A percentile compares a stretch with the other conserved stretches of the same genome.
These are phyloP conservation scores for Conidiobolus incongruus DNA, from an alignment of 371 early-diverging fungal species.

Conservation along the genomic window DNA sequence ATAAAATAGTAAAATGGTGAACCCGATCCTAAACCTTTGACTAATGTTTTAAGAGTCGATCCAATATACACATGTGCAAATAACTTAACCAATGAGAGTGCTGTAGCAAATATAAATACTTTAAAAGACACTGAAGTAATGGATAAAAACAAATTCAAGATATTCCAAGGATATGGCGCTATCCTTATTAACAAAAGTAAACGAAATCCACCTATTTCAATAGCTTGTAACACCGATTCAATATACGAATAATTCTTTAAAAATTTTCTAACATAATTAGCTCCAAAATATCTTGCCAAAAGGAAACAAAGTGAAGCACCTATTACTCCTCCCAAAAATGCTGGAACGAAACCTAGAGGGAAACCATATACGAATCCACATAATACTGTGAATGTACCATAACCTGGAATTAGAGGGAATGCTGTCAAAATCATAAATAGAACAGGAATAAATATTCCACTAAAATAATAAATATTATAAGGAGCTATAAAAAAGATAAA, in stretches of 20 bases:
- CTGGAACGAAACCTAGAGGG: slow-evolving; percentile 13
- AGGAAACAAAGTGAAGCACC: slow-evolving; percentile 14
- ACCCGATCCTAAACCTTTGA: background rate
- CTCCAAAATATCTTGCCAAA: slow-evolving; percentile 7
- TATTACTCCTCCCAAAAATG: slow-evolving; percentile 9
- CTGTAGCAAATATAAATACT: slow-evolving; percentile 30
- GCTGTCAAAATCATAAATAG: slow-evolving; percentile 5
- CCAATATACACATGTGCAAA: slow-evolving; percentile 50
- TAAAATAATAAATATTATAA: background rate
- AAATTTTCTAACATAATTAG: slow-evolving; percentile 8
- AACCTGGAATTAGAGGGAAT: slow-evolving; percentile 8
- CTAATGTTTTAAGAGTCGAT: slow-evolving; percentile 10
- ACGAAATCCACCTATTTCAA: slow-evolving; percentile 21
- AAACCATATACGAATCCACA: slow-evolving; percentile 13
- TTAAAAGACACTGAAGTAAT: slow-evolving; percentile 26
- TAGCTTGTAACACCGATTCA: slow-evolving; percentile 10
- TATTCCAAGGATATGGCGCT: slow-evolving; percentile 53
- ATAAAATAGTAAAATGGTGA: slow-evolving; percentile 1
- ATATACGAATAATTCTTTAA: slow-evolving; percentile 9
- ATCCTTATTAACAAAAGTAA: slow-evolving; percentile 37
- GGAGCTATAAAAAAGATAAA: background rate
- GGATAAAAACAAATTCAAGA: slow-evolving; percentile 42
- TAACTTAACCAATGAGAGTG: slow-evolving; percentile 32
- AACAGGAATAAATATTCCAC: slow-evolving; percentile 4
- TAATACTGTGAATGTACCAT: slow-evolving; percentile 6